Percentiles rank a stretch among this genome's conserved stretches.
Evolutionary conservation across 441 rosid species (phyloP).

Genomic region (Eutrema salsugineum): DNA sequence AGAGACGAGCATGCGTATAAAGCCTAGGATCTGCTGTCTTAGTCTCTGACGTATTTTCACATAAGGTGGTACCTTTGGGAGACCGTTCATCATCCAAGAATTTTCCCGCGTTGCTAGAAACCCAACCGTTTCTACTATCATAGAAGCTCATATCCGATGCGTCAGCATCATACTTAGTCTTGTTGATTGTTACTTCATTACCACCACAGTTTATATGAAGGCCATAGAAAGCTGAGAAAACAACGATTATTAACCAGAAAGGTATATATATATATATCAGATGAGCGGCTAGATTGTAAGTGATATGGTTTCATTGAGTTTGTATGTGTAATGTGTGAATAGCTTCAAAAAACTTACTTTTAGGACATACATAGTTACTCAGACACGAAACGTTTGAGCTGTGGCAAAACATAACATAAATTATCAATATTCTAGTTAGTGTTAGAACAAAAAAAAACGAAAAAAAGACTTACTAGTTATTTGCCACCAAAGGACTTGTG

Average conservation of each 20-base stretch:
- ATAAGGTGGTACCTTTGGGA: background rate
- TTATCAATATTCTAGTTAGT: background rate
- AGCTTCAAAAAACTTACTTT: constrained; percentile 38
- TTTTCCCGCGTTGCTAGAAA: constrained; percentile 48
- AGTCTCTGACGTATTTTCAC: constrained; percentile 11
- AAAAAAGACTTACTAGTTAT: constrained; percentile 32
- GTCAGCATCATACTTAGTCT: constrained; percentile 38
- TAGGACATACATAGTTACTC: constrained; percentile 17
- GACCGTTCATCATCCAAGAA: constrained; percentile 39
- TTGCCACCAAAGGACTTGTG: constrained; percentile 41
- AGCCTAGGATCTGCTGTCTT: constrained; percentile 29
- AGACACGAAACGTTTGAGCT: constrained; percentile 42
- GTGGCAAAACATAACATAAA: constrained; percentile 9
- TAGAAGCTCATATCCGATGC: constrained; percentile 20
- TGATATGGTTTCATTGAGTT: background rate
- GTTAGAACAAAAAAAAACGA: background rate
- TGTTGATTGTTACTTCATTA: background rate
- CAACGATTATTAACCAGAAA: background rate
- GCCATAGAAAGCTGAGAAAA: constrained; percentile 33
- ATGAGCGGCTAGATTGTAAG: constrained; percentile 24
- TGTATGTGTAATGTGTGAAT: no score
- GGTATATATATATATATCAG: no score
- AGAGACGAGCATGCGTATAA: constrained; percentile 46
- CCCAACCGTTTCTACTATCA: constrained; percentile 38
- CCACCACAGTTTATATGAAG: constrained; percentile 67